Conservation (phyloP, 108 stramenopile genomes). For the Cyclostephanos invisitatus region DNA sequence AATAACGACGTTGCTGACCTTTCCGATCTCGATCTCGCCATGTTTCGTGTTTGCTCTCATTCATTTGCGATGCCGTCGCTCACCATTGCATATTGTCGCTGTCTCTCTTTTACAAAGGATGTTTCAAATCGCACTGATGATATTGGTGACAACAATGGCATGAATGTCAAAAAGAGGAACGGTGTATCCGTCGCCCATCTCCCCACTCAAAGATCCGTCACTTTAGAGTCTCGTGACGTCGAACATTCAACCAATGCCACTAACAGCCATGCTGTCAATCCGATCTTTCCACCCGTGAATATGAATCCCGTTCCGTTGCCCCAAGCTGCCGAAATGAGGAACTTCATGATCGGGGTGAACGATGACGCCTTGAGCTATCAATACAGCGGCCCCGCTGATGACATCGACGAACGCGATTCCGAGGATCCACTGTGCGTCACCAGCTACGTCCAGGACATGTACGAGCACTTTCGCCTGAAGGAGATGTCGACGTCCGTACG, state of each 20-base stretch:
- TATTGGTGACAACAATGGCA: constrained; percentile 24
- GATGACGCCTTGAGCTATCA: constrained; percentile 55
- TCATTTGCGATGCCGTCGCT: not conserved
- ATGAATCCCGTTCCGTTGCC: constrained; percentile 1
- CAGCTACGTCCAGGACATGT: constrained; percentile 96
- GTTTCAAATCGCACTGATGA: constrained; percentile 43
- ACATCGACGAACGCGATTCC: constrained; percentile 94
- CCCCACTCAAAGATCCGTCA: constrained; percentile 14
- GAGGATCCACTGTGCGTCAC: constrained; percentile 94
- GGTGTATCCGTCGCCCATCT: constrained; percentile 14
- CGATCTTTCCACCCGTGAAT: not conserved
- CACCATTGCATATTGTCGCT: not conserved
- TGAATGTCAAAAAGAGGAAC: constrained; percentile 13
- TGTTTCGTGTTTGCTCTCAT: constrained; percentile 2
- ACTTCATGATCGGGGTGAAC: constrained; percentile 8
- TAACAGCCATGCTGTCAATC: not conserved
- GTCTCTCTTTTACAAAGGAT: constrained; percentile 32
- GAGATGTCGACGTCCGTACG: constrained; percentile 81
- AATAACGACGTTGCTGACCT: constrained; percentile 5
- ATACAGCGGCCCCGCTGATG: constrained; percentile 77
- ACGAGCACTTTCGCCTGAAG: constrained; percentile 86
- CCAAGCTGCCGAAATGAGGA: constrained; percentile 11
- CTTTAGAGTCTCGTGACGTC: constrained; percentile 23
- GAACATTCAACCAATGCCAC: not conserved
- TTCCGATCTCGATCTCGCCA: not conserved